These are phyloP conservation scores for Sporisorium graminicola DNA, from an alignment of 1,284 basidiomycete genomes.

Conservation along the genomic window DNA sequence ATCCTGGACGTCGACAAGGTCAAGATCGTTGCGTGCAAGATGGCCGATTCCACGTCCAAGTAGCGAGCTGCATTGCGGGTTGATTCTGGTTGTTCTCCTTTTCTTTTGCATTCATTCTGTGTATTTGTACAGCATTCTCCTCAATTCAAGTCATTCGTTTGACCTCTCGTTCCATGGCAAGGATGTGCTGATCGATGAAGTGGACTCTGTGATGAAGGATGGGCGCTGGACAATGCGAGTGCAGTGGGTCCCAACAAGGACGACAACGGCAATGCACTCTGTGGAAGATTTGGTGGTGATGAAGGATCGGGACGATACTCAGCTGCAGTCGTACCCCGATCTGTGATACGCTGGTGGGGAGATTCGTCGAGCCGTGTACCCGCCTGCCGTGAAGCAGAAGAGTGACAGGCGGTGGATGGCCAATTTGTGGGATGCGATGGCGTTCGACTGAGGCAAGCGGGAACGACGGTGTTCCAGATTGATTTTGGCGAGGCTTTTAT, in stretches of 20 bases:
- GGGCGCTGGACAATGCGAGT: too few relatives aligned
- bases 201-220: too few relatives aligned
- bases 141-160: neutral
- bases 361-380: too few relatives aligned
- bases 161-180: neutral
- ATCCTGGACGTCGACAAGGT: constrained; percentile 62
- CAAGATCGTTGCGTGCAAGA: constrained; percentile 69
- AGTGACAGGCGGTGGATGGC: too few relatives aligned
- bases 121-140: neutral
- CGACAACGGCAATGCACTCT: neutral
- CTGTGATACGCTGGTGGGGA: too few relatives aligned
- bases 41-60: constrained; percentile 51
- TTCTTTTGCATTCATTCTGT: neutral
- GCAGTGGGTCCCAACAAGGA: too few relatives aligned
- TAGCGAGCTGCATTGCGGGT: constrained; percentile 3
- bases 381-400: too few relatives aligned
- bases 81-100: too few relatives aligned
- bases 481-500: too few relatives aligned
- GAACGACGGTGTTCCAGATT: too few relatives aligned
- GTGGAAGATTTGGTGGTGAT: neutral
- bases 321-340: neutral
- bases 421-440: too few relatives aligned
- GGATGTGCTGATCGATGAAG: neutral
- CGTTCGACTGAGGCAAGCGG: too few relatives aligned
- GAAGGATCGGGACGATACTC: neutral